A percentile compares a stretch with the other conserved stretches of the same genome.
Conservation (phyloP, 768 basidiomycete genomes). For the Lentinula detonsa region DNA sequence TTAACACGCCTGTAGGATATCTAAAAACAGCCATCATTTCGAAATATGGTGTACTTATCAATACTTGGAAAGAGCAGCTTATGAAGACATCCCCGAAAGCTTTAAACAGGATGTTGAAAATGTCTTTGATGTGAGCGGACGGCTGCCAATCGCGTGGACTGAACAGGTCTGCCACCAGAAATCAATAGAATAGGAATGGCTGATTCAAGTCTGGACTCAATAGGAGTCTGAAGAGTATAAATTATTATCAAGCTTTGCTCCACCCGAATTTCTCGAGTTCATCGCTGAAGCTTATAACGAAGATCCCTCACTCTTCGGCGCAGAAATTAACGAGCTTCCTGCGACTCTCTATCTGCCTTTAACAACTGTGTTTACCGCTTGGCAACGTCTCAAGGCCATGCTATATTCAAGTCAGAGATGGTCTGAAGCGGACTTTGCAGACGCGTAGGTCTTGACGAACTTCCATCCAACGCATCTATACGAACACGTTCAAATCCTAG, state of each 20-base stretch:
- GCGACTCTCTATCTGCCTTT: constrained; percentile 30
- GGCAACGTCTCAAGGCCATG: constrained; percentile 39
- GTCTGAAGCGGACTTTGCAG: constrained; percentile 50
- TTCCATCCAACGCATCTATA: not conserved
- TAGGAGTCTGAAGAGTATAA: constrained; percentile 21
- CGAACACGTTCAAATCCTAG: constrained; percentile 16
- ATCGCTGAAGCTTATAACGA: constrained; percentile 19
- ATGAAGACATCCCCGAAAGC: constrained; percentile 35
- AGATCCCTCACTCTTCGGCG: constrained; percentile 33
- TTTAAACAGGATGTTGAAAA: constrained; percentile 26
- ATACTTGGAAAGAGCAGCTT: constrained; percentile 42
- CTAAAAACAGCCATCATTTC: constrained; percentile 39
- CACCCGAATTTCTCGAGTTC: constrained; percentile 24
- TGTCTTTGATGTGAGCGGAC: constrained; percentile 30
- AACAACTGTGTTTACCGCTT: constrained; percentile 34
- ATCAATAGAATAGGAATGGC: not conserved
- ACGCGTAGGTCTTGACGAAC: constrained; percentile 33
- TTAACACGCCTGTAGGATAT: constrained; percentile 29
- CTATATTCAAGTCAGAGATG: constrained; percentile 36
- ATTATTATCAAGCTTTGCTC: constrained; percentile 16
- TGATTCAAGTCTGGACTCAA: not conserved
- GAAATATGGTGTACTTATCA: constrained; percentile 48
- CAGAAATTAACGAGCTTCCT: constrained; percentile 10
- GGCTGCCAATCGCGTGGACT: constrained; percentile 36
- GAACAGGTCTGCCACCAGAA: constrained; percentile 24